These are phyloP conservation scores for Aquilaria yunnanensis DNA, from an alignment of 345 rosid genomes.

Conservation along the genomic window DNA sequence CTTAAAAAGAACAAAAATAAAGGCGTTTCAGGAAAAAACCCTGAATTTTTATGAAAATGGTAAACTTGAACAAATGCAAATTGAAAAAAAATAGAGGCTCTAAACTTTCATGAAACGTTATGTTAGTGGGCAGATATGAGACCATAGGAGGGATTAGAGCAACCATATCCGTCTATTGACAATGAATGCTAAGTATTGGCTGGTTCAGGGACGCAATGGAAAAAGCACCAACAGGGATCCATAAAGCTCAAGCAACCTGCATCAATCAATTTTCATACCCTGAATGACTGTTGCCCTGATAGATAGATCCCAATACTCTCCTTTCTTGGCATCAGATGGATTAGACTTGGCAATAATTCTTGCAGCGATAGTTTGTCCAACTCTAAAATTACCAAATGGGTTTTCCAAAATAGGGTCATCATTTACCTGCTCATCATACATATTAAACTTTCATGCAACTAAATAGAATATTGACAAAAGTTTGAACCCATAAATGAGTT, in stretches of 20 bases:
- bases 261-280: constrained; percentile 35
- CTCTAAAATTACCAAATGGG: constrained; percentile 59
- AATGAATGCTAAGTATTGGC: too few species aligned
- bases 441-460: constrained; percentile 11
- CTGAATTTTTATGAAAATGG: too few species aligned
- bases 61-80: too few species aligned
- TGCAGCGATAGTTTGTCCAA: constrained; percentile 87
- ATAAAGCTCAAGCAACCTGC: background rate
- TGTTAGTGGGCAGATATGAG: too few species aligned
- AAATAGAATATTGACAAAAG: constrained; percentile 10
- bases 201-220: too few species aligned
- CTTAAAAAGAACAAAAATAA: too few species aligned
- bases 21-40: too few species aligned
- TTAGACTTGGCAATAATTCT: constrained; percentile 56
- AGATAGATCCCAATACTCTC: constrained; percentile 76
- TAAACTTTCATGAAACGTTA: too few species aligned
- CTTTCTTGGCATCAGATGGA: constrained; percentile 41
- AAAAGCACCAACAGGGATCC: too few species aligned
- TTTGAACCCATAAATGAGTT: constrained; percentile 7
- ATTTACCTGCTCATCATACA: constrained; percentile 44
- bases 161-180: too few species aligned
- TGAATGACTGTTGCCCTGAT: constrained; percentile 52
- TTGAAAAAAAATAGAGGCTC: too few species aligned
- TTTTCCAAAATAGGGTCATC: constrained; percentile 42
- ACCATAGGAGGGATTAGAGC: too few species aligned